These are phyloP conservation scores for Globisporangium solare DNA, from an alignment of 352 stramenopile genomes.

Conservation along the genomic window DNA sequence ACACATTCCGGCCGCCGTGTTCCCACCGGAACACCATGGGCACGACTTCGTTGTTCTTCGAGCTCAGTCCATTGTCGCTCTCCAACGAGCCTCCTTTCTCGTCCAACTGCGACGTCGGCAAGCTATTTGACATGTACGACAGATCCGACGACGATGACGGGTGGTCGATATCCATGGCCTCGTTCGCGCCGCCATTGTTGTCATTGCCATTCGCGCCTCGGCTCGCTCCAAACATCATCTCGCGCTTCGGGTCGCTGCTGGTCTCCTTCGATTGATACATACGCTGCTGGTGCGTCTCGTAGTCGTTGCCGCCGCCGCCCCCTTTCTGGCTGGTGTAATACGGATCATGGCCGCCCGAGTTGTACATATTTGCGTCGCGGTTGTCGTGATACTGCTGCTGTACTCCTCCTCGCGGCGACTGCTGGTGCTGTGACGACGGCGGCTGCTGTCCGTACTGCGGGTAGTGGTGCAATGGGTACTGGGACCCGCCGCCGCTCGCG, in stretches of 20 bases:
- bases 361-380: conserved; percentile 9
- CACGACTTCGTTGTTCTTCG: conserved; percentile 39
- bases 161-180: conserved; percentile 71
- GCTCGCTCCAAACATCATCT: conserved; percentile 7
- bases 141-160: conserved; percentile 29
- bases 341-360: conserved; percentile 11
- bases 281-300: conserved; percentile 10
- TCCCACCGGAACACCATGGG: conserved; percentile 99
- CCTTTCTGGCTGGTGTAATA: conserved; percentile 14
- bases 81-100: conserved; percentile 19
- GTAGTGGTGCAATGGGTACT: conserved; percentile 66
- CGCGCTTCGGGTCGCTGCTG: not conserved
- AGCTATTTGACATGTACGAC: conserved; percentile 18
- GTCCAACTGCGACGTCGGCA: conserved; percentile 24
- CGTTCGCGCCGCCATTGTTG: conserved; percentile 11
- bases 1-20: conserved; percentile 94
- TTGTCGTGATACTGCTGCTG: conserved; percentile 18
- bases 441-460: conserved; percentile 36
- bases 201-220: conserved; percentile 5
- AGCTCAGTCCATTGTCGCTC: conserved; percentile 5
- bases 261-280: conserved; percentile 14
- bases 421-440: conserved; percentile 1
- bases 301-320: not conserved
- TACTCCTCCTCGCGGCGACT: conserved; percentile 10
- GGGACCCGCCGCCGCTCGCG: conserved; percentile 26